phyloP scores from a whole-genome alignment of 768 basidiomycete species.

The Rhodotorula paludigena region DNA sequence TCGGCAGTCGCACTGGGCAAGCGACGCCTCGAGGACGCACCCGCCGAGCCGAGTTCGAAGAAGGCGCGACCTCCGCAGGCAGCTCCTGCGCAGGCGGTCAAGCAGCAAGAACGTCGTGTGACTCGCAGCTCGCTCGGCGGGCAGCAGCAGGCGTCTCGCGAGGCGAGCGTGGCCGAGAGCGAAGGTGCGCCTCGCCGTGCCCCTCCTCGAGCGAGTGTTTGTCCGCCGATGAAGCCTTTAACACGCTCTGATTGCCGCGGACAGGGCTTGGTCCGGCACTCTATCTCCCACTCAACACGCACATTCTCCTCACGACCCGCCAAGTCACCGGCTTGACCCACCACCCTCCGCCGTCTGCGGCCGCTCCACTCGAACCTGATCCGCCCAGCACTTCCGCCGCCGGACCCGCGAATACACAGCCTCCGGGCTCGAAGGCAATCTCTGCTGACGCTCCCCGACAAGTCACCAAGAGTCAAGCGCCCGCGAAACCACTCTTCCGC shows the following conservation, averaged over 20 bases:
- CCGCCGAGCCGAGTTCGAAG: not conserved
- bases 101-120: conserved; percentile 1
- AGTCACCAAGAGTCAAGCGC: not conserved
- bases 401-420: not conserved
- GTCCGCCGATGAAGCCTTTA: not conserved
- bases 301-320: conserved; percentile 26
- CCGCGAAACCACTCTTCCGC: conserved; percentile 14
- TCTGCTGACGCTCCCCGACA: not conserved
- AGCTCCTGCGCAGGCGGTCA: not conserved
- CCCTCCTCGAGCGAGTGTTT: not conserved
- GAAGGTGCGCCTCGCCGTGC: not conserved
- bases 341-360: not conserved
- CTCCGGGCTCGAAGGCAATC: not conserved
- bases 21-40: not conserved
- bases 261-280: not conserved
- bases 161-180: not conserved
- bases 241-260: not conserved
- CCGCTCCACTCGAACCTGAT: not conserved
- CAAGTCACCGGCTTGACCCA: not conserved
- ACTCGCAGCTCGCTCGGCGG: conserved; percentile 9
- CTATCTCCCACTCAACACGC: conserved; percentile 15
- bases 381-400: not conserved
- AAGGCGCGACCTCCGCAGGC: not conserved
- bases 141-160: not conserved
- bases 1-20: conserved; percentile 28